phyloP scores from a whole-genome alignment of 2,329 filamentous ascomycete species.

The Westerdykella ornata region DNA sequence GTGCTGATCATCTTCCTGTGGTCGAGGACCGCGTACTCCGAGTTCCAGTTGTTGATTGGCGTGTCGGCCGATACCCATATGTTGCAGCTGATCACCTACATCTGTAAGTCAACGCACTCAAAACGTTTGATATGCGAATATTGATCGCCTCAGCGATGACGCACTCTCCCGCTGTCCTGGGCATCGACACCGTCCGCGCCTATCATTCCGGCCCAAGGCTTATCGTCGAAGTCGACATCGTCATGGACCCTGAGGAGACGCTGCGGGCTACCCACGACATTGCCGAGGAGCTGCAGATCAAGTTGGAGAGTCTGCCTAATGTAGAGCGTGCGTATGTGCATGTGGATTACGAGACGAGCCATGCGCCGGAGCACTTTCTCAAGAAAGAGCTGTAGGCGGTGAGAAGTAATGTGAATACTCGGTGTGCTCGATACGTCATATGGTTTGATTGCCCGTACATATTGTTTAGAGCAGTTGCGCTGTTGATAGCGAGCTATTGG shows the following conservation, averaged over 20 bases:
- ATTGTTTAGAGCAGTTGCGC: too few species aligned
- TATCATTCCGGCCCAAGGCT: slow-evolving; percentile 85
- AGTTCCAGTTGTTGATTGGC: slow-evolving; percentile 88
- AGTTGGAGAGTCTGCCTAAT: slow-evolving; percentile 84
- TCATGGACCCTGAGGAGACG: slow-evolving; percentile 72
- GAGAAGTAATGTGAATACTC: too few species aligned
- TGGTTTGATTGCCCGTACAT: too few species aligned
- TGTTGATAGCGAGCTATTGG: too few species aligned
- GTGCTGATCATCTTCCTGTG: slow-evolving; percentile 71
- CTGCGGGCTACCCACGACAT: slow-evolving; percentile 82
- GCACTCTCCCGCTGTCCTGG: slow-evolving; percentile 69
- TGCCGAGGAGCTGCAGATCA: slow-evolving; percentile 87
- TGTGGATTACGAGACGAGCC: slow-evolving; percentile 93
- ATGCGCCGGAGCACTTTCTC: slow-evolving; percentile 76
- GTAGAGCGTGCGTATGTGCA: slow-evolving; percentile 94
- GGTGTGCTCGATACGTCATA: too few species aligned
- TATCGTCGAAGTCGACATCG: slow-evolving; percentile 92
- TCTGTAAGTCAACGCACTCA: slow-evolving; percentile 49
- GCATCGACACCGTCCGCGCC: slow-evolving; percentile 90
- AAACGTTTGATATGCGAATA: background rate
- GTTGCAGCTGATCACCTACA: slow-evolving; percentile 92
- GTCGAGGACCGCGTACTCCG: slow-evolving; percentile 75
- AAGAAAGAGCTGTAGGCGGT: slow-evolving; percentile 54
- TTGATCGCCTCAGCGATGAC: slow-evolving; percentile 56
- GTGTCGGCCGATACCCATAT: slow-evolving; percentile 78